Base-by-base conservation (phyloP, 768 basidiomycete genomes). In the Russula earlei region DNA sequence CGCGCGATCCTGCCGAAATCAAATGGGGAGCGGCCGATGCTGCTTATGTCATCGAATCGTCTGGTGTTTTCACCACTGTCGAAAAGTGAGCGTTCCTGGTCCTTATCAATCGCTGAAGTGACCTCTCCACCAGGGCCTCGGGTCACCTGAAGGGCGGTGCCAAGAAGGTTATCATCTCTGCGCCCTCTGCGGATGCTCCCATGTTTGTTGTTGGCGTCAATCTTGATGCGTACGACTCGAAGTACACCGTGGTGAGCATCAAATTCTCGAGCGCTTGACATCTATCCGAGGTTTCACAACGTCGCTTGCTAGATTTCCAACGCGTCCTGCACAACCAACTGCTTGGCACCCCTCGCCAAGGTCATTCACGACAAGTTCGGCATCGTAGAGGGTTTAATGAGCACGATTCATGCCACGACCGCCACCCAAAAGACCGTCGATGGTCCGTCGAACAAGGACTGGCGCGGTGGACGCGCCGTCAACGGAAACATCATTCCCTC, bases 281-380 rank as follows among this genome's bases (percentile, higher is more conserved):
- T 5, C 4, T n/a, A 27, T 59, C 11, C 31, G 15, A 17, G n/a
- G n/a, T 33, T 27, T 50, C 54, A 31, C 42, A n/a, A 15, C 12
- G 12, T 43, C 52, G 11, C 34, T 52, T 54, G 46, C 42, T 64
- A 85, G 83, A 90, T 98, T 73, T 99, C 95, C 65, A 98, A 99
- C 74, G 95, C 95, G 29, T 97, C 94, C 20, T 98, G 95, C 84
- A 98, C 95, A 44, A 99, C 95, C 72, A 99, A 99, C 85, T 99
- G 95, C 75, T 82, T 99, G 57, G 95, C 95, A n/a, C 92, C 95
- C 61, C 83, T 99, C 59, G 95, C 94, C 71, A 99, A 99, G 80
- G 86, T 97, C 72, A 79, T 99, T 77, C 66, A 99, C 74, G 96
- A 98, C 83, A 92, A 91, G 60, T 97, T 90, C 67, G 90, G 87